These are phyloP conservation scores for Herpetomonas tarakana DNA, from an alignment of 208 protist genomes.

Conservation along the genomic window DNA sequence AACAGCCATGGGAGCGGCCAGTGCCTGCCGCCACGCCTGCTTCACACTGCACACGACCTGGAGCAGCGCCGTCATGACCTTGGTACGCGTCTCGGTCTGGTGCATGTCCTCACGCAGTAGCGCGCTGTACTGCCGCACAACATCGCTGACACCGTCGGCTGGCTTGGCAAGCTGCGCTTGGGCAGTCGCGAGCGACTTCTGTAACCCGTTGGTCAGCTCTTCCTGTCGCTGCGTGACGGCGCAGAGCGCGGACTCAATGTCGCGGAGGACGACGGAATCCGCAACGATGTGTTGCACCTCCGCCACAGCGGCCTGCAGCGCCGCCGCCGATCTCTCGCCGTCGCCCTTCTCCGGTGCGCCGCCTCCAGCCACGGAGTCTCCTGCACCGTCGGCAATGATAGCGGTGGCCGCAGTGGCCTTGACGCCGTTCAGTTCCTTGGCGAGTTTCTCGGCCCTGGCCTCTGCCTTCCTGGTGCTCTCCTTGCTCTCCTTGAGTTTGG, in stretches of 20 bases:
- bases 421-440: constrained; percentile 9
- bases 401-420: not conserved
- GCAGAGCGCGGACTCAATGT: not conserved
- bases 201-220: constrained; percentile 15
- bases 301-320: not conserved
- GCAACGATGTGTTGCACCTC: constrained; percentile 4
- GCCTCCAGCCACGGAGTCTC: not conserved
- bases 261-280: not conserved
- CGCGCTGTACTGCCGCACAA: not conserved
- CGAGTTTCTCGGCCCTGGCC: constrained; percentile 15
- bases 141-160: not conserved
- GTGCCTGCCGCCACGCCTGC: not conserved
- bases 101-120: not conserved
- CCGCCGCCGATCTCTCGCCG: not conserved
- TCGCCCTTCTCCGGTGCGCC: not conserved
- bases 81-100: not conserved
- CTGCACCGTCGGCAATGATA: not conserved
- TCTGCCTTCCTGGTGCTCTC: constrained; percentile 17
- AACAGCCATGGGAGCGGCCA: not conserved
- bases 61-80: not conserved
- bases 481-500: constrained; percentile 16
- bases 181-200: not conserved
- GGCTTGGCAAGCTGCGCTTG: not conserved
- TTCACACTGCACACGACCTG: not conserved
- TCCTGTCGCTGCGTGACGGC: constrained; percentile 25